Evolutionary conservation across 2,329 filamentous ascomycete species (phyloP).

Genomic region (Fusarium guadeloupense): DNA sequence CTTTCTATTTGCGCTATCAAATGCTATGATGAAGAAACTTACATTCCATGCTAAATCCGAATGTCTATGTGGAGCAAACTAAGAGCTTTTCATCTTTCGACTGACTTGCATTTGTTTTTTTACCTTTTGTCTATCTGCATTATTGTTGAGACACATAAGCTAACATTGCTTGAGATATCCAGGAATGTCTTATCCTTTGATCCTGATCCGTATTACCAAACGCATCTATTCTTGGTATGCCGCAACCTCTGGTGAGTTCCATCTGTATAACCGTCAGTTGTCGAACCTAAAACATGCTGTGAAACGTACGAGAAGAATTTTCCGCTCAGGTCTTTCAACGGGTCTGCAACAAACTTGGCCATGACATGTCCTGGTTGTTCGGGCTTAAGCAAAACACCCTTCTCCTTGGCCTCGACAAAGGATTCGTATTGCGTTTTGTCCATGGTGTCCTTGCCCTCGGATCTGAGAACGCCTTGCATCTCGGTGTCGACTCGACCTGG

Average conservation of each 20-base stretch:
- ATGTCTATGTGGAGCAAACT: constrained; percentile 70
- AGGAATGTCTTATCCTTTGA: constrained; percentile 19
- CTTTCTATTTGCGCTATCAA: constrained; percentile 23
- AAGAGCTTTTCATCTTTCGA: constrained; percentile 88
- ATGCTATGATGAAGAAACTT: constrained; percentile 71
- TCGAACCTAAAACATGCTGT: background rate
- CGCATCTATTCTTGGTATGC: constrained; percentile 57
- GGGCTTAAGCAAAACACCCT: constrained; percentile 78
- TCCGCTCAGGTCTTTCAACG: constrained; percentile 74
- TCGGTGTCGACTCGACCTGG: constrained; percentile 88
- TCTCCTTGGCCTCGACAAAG: constrained; percentile 75
- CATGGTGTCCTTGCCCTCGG: constrained; percentile 63
- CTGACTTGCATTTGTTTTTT: constrained; percentile 62
- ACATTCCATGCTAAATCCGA: constrained; percentile 85
- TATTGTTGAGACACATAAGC: constrained; percentile 26
- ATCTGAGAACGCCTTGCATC: constrained; percentile 87
- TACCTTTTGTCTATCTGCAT: constrained; percentile 28
- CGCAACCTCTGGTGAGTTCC: constrained; percentile 58
- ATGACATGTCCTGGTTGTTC: constrained; percentile 89
- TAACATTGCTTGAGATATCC: constrained; percentile 39
- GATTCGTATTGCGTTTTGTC: constrained; percentile 65
- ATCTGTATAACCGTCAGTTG: constrained; percentile 45
- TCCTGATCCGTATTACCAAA: background rate
- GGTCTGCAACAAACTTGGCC: constrained; percentile 76
- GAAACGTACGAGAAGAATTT: constrained; percentile 73